These are phyloP conservation scores for Hypoxylon sp. DNA, from an alignment of 2,329 filamentous ascomycete genomes.

Conservation along the genomic window DNA sequence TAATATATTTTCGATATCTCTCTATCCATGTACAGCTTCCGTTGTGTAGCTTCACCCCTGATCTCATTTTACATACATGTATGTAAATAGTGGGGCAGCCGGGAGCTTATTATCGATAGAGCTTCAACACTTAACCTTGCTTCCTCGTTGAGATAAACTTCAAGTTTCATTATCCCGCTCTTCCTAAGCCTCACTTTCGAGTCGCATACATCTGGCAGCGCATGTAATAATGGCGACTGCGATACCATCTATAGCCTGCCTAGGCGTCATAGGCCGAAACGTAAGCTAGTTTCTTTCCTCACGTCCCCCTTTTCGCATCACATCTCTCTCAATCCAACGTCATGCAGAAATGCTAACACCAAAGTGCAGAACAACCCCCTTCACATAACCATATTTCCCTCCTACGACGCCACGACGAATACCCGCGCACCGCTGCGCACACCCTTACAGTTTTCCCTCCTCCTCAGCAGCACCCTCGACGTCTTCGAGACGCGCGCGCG, in stretches of 20 bases:
- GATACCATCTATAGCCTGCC: slow-evolving; percentile 88
- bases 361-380: slow-evolving; percentile 89
- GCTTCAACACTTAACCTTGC: slow-evolving; percentile 21
- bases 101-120: slow-evolving; percentile 39
- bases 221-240: slow-evolving; percentile 67
- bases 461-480: slow-evolving; percentile 92
- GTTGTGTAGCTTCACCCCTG: slow-evolving; percentile 21
- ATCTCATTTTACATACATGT: slow-evolving; percentile 14
- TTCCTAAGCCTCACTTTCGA: slow-evolving; percentile 4
- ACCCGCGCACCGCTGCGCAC: slow-evolving; percentile 73
- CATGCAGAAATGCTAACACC: background rate
- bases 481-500: slow-evolving; percentile 90
- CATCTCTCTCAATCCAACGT: background rate
- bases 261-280: slow-evolving; percentile 94
- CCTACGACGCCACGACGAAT: slow-evolving; percentile 72
- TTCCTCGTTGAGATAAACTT: slow-evolving; percentile 8
- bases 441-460: slow-evolving; percentile 90
- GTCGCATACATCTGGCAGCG: slow-evolving; percentile 9
- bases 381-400: slow-evolving; percentile 91
- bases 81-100: slow-evolving; percentile 27
- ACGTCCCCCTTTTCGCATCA: slow-evolving; percentile 2
- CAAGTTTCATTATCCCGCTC: background rate
- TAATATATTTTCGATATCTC: background rate
- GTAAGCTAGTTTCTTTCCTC: slow-evolving; percentile 64
- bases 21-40: background rate